phyloP scores from a whole-genome alignment of 2,329 filamentous ascomycete genomes.

The Tolypocladium sp. region DNA sequence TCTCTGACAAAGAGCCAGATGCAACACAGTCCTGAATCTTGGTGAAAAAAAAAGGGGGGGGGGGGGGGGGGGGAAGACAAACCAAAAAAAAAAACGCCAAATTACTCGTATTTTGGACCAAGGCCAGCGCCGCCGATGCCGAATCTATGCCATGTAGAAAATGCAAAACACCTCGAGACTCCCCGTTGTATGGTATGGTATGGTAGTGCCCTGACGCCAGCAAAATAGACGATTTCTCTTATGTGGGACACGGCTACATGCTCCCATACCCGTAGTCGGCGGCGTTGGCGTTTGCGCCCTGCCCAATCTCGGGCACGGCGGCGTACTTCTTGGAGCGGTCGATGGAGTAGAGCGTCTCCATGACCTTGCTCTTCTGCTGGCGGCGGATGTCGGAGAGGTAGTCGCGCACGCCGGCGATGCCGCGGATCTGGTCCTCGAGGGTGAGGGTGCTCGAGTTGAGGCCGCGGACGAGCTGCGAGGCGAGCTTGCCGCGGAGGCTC shows the following conservation, averaged over 20 bases:
- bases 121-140: background rate
- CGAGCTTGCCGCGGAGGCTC: constrained; percentile 70
- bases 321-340: constrained; percentile 6
- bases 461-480: constrained; percentile 71
- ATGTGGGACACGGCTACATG: background rate
- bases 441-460: constrained; percentile 59
- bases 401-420: constrained; percentile 69
- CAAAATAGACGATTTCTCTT: background rate
- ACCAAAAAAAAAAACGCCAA: background rate
- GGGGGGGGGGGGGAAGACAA: too few relatives aligned
- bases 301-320: constrained; percentile 13
- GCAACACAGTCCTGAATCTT: background rate
- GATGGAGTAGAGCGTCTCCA: constrained; percentile 54
- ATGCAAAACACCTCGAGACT: background rate
- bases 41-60: too few relatives aligned
- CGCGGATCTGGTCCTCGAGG: constrained; percentile 77
- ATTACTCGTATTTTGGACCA: background rate
- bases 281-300: background rate
- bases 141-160: background rate
- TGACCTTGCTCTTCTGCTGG: constrained; percentile 72
- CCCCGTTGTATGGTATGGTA: background rate
- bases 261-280: background rate
- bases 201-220: background rate
- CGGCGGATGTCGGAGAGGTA: constrained; percentile 69
- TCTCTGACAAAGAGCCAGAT: background rate